These are phyloP conservation scores for Aeschynomene evenia DNA, from an alignment of 306 rosid species.

Conservation along the genomic window DNA sequence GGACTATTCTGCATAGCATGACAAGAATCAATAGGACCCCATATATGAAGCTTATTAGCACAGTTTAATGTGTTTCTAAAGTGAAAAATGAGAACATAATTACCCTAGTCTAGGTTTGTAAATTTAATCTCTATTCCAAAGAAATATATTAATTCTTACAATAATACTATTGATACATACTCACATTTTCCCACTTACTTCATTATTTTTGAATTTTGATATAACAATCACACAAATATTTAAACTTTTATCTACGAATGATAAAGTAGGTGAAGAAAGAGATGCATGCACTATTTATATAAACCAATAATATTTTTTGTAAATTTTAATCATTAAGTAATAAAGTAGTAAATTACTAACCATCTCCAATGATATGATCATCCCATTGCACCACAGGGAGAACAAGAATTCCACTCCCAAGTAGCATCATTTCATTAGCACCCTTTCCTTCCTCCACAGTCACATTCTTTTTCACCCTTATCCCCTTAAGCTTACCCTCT, in stretches of 20 bases:
- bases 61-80: not conserved
- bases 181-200: too few species aligned
- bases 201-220: too few species aligned
- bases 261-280: too few species aligned
- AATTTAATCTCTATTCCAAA: too few species aligned
- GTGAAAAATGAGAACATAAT: too few species aligned
- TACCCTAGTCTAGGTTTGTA: too few species aligned
- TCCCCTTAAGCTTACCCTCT: constrained; percentile 57
- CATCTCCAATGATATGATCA: constrained; percentile 76
- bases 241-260: too few species aligned
- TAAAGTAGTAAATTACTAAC: constrained; percentile 51
- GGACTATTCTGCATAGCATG: not conserved
- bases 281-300: too few species aligned
- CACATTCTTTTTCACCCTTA: constrained; percentile 46
- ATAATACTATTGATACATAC: too few species aligned
- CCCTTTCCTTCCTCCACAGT: constrained; percentile 77
- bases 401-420: constrained; percentile 80
- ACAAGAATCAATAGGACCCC: not conserved
- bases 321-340: not conserved
- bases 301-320: too few species aligned
- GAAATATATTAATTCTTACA: too few species aligned
- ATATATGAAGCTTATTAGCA: not conserved
- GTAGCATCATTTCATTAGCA: constrained; percentile 87
- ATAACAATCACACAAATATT: too few species aligned
- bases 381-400: constrained; percentile 76